A percentile compares a stretch with the other conserved stretches of the same genome.
These are phyloP conservation scores for Ganoderma meredithae DNA, from an alignment of 1,284 basidiomycete species.

Conservation along the genomic window DNA sequence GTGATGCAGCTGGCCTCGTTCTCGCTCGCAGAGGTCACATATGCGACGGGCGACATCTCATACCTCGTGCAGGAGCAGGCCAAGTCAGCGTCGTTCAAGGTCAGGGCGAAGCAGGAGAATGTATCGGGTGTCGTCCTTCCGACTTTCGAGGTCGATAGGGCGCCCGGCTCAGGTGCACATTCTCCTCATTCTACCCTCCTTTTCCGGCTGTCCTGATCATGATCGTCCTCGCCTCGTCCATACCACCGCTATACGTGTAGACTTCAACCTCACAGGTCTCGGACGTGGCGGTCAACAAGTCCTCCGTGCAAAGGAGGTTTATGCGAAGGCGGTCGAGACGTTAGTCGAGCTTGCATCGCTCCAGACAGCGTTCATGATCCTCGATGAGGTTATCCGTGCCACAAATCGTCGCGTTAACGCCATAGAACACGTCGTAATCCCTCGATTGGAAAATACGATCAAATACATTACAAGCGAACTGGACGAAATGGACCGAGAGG, in stretches of 20 bases:
- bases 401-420: slow-evolving; percentile 99
- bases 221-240: not conserved
- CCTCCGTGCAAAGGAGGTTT: slow-evolving; percentile 91
- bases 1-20: slow-evolving; percentile 99
- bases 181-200: not conserved
- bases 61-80: slow-evolving; percentile 95
- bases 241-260: slow-evolving; percentile 49
- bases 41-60: slow-evolving; percentile 96
- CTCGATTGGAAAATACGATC: slow-evolving; percentile 96
- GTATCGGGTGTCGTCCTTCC: slow-evolving; percentile 98
- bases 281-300: slow-evolving; percentile 98
- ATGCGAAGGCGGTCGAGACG: slow-evolving; percentile 96
- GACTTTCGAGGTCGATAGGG: slow-evolving; percentile 91
- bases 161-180: slow-evolving; percentile 78
- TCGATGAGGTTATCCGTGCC: slow-evolving; percentile 98
- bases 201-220: not conserved
- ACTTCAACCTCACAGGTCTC: slow-evolving; percentile 98
- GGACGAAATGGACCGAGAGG: slow-evolving; percentile 97
- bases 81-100: slow-evolving; percentile 91
- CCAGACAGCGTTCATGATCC: slow-evolving; percentile 97
- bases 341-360: slow-evolving; percentile 97
- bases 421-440: slow-evolving; percentile 98
- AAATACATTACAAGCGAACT: slow-evolving; percentile 95
- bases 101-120: slow-evolving; percentile 97
- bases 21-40: slow-evolving; percentile 98